Base-by-base conservation (phyloP, 169 alveolate species). In the Cyclospora cayetanensis region DNA sequence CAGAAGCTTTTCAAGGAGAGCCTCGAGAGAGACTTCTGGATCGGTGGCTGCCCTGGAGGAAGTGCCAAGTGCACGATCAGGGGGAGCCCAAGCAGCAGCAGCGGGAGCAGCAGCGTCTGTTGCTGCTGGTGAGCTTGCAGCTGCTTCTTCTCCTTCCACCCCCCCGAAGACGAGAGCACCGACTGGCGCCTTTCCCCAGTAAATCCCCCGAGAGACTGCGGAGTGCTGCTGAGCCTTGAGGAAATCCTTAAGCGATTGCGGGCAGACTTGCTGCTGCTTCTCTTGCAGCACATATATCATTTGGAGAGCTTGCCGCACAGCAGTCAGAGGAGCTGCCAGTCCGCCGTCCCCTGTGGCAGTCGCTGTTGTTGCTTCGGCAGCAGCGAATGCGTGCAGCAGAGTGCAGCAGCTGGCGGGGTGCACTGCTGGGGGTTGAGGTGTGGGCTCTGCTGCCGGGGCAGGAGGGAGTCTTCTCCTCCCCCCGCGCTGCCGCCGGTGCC, bases 221-320 rank as follows among this genome's bases (percentile, higher is more conserved):
- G 65, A 34, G 25, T 25, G 86, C 86, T 72, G 84, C 84, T 72
- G 84, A 42, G 84, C 2, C 84, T 72, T 72, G 22, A 72, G 84
- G 37, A 37, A 72, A 34, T 72, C 84, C 63, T 39, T 60, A 12
- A 42, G 65, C 43, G 65, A 22, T 65, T 74, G 65, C 9, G 34
- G 86, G 1, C 27, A 42, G 65, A 74, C 42, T 27, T 74, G 65
- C 63, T 39, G 84, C 63, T 72, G 63, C 63, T 74, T 60, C 55
- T 70, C 55, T 34, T 31, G 27, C 42, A 72, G 84, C 84, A 72
- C 84, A 39, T 72, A 72, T 18, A 39, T n/a, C n/a, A 60, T 37
- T 18, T 39, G 84, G 52, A 72, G 84, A 37, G 35, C 52, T 25
- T 43, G 4, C 84, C 41, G 84, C 31, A 39, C 84, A 4, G 63